These are phyloP conservation scores for Carex cristatella DNA, from an alignment of 176 grass and related monocot genomes.

Conservation along the genomic window DNA sequence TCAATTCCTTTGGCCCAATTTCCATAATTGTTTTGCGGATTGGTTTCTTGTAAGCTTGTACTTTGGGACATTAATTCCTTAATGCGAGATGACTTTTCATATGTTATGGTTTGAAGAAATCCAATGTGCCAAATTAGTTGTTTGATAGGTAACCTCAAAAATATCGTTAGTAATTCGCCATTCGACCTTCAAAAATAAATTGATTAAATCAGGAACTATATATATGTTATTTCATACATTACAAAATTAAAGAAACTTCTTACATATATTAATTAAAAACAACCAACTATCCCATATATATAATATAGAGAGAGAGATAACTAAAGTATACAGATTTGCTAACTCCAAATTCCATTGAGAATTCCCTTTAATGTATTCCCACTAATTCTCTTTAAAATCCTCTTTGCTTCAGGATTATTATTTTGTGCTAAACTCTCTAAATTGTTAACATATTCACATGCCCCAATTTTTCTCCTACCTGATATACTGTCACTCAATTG, in stretches of 20 bases:
- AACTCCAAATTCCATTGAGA: constrained; percentile 79
- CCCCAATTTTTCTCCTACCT: constrained; percentile 64
- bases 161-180: neutral
- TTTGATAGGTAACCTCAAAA: neutral
- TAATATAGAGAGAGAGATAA: neutral
- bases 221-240: neutral
- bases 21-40: no score
- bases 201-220: neutral
- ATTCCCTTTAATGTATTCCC: constrained; percentile 65
- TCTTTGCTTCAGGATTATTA: constrained; percentile 63
- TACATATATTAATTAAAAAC: neutral
- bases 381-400: constrained; percentile 76
- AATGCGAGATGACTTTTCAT: neutral
- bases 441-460: constrained; percentile 58
- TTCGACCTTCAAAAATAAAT: neutral
- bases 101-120: neutral
- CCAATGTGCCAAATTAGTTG: neutral
- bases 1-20: no score
- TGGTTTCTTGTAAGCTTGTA: neutral
- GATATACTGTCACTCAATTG: constrained; percentile 51
- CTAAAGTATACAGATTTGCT: neutral
- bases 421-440: constrained; percentile 66
- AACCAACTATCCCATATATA: neutral
- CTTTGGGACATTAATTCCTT: neutral
- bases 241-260: neutral